Conservation (phyloP, 305 asterid genomes). For the Solanum chacoense region DNA sequence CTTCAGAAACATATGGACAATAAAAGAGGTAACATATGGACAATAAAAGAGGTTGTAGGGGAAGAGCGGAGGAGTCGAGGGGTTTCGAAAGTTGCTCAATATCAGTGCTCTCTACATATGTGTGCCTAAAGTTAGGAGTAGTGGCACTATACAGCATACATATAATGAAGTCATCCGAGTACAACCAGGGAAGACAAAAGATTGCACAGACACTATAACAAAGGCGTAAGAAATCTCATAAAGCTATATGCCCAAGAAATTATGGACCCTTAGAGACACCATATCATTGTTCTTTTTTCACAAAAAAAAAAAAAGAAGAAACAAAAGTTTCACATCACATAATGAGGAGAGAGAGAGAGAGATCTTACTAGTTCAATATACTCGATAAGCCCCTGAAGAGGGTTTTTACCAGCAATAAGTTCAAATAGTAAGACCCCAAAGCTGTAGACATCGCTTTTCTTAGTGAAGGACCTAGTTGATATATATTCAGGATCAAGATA, state of each 20-base stretch:
- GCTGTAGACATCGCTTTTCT: conserved; percentile 82
- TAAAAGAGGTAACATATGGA: background rate
- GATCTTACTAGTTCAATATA: conserved; percentile 65
- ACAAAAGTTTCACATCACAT: background rate
- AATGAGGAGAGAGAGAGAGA: background rate
- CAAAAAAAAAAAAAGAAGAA: background rate
- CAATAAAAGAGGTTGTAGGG: background rate
- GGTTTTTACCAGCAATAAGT: conserved; percentile 73
- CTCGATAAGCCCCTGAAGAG: conserved; percentile 85
- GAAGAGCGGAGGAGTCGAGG: background rate
- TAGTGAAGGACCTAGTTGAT: conserved; percentile 68
- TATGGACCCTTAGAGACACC: background rate
- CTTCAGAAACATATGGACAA: background rate
- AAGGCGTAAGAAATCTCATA: background rate
- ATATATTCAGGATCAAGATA: conserved; percentile 86
- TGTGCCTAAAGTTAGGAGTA: background rate
- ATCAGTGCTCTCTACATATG: background rate
- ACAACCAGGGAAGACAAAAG: background rate
- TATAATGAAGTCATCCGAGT: background rate
- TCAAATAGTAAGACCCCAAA: conserved; percentile 80
- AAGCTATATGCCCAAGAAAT: background rate
- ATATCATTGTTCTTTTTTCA: background rate
- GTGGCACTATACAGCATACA: background rate
- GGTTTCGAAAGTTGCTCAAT: background rate
- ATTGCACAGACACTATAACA: background rate